These are phyloP conservation scores for Cercospora sesami DNA, from an alignment of 2,329 filamentous ascomycete species.

Conservation along the genomic window DNA sequence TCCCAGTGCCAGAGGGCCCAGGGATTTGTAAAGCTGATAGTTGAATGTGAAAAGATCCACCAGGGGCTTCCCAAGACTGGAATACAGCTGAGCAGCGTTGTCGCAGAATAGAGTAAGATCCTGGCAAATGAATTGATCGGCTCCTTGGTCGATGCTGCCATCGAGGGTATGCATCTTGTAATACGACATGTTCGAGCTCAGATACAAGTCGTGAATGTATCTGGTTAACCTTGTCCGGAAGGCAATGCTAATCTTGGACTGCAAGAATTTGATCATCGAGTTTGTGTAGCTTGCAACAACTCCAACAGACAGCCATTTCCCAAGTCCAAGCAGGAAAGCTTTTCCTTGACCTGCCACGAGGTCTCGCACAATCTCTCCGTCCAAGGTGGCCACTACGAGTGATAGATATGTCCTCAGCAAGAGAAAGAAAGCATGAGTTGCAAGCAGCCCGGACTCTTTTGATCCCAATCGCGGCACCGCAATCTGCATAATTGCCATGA, in stretches of 20 bases:
- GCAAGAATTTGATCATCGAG: slow-evolving; percentile 97
- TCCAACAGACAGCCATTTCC: slow-evolving; percentile 94
- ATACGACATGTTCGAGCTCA: slow-evolving; percentile 92
- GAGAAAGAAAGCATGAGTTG: slow-evolving; percentile 86
- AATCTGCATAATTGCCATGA: slow-evolving; percentile 91
- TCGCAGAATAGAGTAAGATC: slow-evolving; percentile 95
- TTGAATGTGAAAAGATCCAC: slow-evolving; percentile 98
- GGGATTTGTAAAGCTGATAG: slow-evolving; percentile 89
- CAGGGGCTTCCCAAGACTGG: slow-evolving; percentile 93
- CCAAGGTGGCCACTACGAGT: slow-evolving; percentile 84
- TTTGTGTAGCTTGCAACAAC: slow-evolving; percentile 96
- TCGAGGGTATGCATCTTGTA: slow-evolving; percentile 94
- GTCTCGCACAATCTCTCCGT: slow-evolving; percentile 94
- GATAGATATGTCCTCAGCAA: slow-evolving; percentile 93
- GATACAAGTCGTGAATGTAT: slow-evolving; percentile 95
- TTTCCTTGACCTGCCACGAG: slow-evolving; percentile 92
- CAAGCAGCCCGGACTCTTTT: slow-evolving; percentile 86
- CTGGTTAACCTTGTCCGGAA: slow-evolving; percentile 92
- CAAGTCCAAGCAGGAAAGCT: slow-evolving; percentile 80
- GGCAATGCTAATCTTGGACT: slow-evolving; percentile 96
- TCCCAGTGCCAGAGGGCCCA: slow-evolving; percentile 82
- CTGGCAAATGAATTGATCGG: slow-evolving; percentile 96
- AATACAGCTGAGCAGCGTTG: slow-evolving; percentile 88
- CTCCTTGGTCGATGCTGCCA: slow-evolving; percentile 85
- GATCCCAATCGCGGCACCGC: slow-evolving; percentile 95